Base-by-base conservation (phyloP, 148 eudicot species). In the Cornus controversa region DNA sequence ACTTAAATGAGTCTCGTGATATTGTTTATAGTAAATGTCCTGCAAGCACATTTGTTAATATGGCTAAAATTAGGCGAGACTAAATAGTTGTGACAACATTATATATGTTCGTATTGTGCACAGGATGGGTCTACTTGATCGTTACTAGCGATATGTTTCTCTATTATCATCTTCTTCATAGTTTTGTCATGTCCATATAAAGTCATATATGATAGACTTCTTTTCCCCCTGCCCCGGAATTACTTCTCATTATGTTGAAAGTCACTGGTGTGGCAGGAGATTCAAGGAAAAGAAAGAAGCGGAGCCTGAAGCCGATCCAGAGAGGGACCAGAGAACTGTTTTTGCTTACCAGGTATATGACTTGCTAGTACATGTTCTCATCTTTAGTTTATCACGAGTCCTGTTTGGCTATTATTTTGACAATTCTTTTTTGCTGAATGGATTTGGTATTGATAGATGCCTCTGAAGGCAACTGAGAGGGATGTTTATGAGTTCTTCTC, bases 231-330 rank as follows among this genome's bases (percentile, higher is more conserved):
- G 0, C 27, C 20, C 0, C 14, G 20, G 23, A 5, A 60, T 63
- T 26, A 54, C 22, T 75, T 67, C 80, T 83, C 42, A 78, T 77
- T 79, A 71, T 82, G 11, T 25, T 84, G 75, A 26, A 83, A 81
- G 72, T 79, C 80, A 58, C 83, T 70, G 70, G 70, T 71, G 28
- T 84, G 81, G 82, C 90, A 96, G 99, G 96, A 91, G 95, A 86
- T 88, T 80, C 58, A 93, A 88, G 81, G 99, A 91, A 0, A 96
- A 96, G 82, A 93, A 90, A 73, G 99, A 93, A 72, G 87, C 84
- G 8, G 97, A 93, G 84, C 99, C 99, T 83, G 99, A 96, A 88
- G 98, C 94, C 76, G 99, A 96, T 79, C 99, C 98, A 42, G 99
- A 96, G 85, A 90, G 99, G 88, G 99, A 96, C 73, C 99, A 96